Base-by-base conservation (phyloP, 202 grass and related monocot genomes). In the Schoenoplectus triqueter region DNA sequence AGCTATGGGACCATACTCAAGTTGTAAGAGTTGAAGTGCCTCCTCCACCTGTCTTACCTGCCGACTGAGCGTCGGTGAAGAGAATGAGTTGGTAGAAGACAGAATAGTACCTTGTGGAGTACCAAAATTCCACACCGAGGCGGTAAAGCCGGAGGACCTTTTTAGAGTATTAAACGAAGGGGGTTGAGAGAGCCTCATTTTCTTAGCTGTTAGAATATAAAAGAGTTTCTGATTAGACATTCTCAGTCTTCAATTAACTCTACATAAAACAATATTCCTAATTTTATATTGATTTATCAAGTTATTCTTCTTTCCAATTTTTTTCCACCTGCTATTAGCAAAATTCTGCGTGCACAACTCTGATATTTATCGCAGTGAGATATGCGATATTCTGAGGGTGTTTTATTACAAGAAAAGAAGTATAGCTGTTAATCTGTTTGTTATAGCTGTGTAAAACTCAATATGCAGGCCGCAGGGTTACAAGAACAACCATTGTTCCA, bases 1-100 rank as follows among this genome's bases (percentile, higher is more conserved):
- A 45, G 11, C 57, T 50, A 8, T 5, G 41, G 92, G 73, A 15
- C 70, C 63, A 14, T 74, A 64, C 85, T 89, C 82, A 40, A 92
- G 90, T 21, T 69, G 88, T 22, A 88, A 64, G 9, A 88, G 64
- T 85, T 93, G 92, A 65, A 95, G 82, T 71, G 83, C 92, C 90
- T 95, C 92, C 31, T 83, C 78, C 19, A 91, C 90, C 54, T 90
- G 80, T 3, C 90, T 87, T 20, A 92, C 73, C 87, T 94, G 90
- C 82, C 85, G 84, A 15, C 86, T 86, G 46, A 95, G 82, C 56
- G 75, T 66, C 78, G 85, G 67, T 21, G 84, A 44, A 71, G 85
- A 87, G 86, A 94, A 90, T 4, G 54, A 78, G 54, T 78, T 78
- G 54, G 74, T 78, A 4, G 54, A 60, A 42, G 54, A 61, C 13